Base-by-base conservation (phyloP, 2,329 filamentous ascomycete species). In the Sclerotinia minor region DNA sequence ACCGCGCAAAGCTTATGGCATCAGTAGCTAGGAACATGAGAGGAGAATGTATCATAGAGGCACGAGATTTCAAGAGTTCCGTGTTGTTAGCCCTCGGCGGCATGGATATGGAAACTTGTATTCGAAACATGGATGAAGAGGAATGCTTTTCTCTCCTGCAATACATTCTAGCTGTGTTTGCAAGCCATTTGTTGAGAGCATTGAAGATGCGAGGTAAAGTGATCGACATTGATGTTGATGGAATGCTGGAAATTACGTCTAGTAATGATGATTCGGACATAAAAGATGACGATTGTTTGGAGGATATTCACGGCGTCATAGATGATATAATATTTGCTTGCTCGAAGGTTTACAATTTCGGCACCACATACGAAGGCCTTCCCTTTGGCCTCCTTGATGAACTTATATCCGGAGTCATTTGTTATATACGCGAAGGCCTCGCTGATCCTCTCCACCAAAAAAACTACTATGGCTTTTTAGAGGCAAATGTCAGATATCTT, bases 301-400 rank as follows among this genome's bases (percentile, higher is more conserved):
- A 21, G 1, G 19, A 17, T n/a, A 21, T 35, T 24, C 5, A n/a
- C 3, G 21, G 3, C 7, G 0, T 55, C 9, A 7, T 15, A n/a
- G 4, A 35, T 35, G 53, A 24, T 13, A 21, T 55, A 35, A 21
- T 55, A 9, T 5, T 55, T 38, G 19, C 5, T n/a, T 19, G 53
- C 2, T 55, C 53, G 1, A 55, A n/a, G 6, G 21, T 4, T 8
- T 5, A 55, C 53, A 0, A 55, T 19, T n/a, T 55, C 13, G 13
- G 21, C 32, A 19, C 9, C 5, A 24, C 11, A n/a, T 55, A n/a
- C 3, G 21, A n/a, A 55, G 11, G 5, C 32, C 15, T 3, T 11
- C 2, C 1, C 13, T 0, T 1, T 7, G n/a, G 53, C n/a, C 5
- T 35, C 21, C 29, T 35, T 15, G 0, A 0, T 7, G 0, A 1